A percentile compares a stretch with the other conserved stretches of the same genome.
Evolutionary conservation across 75 land plant species (phyloP).

Genomic region (Cunninghamia lanceolata): DNA sequence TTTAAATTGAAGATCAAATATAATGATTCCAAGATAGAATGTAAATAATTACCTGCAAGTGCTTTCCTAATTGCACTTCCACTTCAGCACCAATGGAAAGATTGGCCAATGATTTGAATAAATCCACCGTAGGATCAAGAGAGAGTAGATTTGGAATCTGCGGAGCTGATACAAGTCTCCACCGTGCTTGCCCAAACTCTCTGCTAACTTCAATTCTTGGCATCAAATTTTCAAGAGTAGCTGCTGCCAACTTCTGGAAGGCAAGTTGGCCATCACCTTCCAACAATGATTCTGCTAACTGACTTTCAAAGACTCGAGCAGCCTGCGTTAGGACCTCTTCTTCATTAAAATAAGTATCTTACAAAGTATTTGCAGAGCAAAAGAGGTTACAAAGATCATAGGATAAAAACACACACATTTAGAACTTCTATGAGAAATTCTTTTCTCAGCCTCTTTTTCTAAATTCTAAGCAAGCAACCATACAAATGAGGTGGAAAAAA

Average conservation of each 20-base stretch:
- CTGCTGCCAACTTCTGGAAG: slow-evolving; percentile 94
- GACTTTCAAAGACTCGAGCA: slow-evolving; percentile 92
- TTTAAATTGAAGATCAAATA: neutral
- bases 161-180: slow-evolving; percentile 98
- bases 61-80: slow-evolving; percentile 95
- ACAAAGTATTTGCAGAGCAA: slow-evolving; percentile 5
- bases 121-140: slow-evolving; percentile 89
- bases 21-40: neutral
- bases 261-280: slow-evolving; percentile 98
- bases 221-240: slow-evolving; percentile 95
- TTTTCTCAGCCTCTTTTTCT: no score
- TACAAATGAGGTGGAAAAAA: neutral
- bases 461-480: no score
- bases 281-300: slow-evolving; percentile 87
- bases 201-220: slow-evolving; percentile 98
- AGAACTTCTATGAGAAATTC: no score
- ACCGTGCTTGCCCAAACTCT: slow-evolving; percentile 96
- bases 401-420: neutral
- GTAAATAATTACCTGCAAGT: slow-evolving; percentile 70
- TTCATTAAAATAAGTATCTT: neutral
- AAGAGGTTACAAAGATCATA: neutral
- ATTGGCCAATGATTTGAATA: slow-evolving; percentile 86
- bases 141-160: slow-evolving; percentile 93
- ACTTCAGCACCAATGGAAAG: slow-evolving; percentile 96
- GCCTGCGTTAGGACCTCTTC: slow-evolving; percentile 46